Base-by-base conservation (phyloP, 768 basidiomycete species). In the Agrocybe chaxingu region DNA sequence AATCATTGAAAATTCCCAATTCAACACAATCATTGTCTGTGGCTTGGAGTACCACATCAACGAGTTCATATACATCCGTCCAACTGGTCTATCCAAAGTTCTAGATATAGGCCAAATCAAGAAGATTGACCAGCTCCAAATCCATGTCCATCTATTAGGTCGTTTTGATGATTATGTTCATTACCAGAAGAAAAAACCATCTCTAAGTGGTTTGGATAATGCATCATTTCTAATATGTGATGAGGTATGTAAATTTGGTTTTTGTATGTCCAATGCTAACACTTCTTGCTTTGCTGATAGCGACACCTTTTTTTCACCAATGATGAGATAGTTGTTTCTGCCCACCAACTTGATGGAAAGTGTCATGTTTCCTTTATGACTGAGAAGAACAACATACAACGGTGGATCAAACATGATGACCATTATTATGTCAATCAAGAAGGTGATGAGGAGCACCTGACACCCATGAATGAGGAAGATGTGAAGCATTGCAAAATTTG, bases 1-100 rank as follows among this genome's bases (percentile, higher is more conserved):
- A 8, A 51, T 57, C 11, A 57, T 72, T 31, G 58, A 64, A 10
- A 55, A 59, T 8, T 60, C 66, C 34, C 61, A 63, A 0, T 65
- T 65, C 38, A 76, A 74, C 4, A 67, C 76, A 24, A 58, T 72
- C 2, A 42, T 49, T 13, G 67, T 74, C 10, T 60, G 70, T 37
- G 78, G 78, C 3, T 61, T 70, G 8, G 54, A 60, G 0, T 89
- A 82, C 59, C 88, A 89, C 57, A 47, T 68, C 7, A 44, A 74
- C 40, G 88, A 89, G 53, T 87, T 80, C 52, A 73, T 87, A 8
- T 89, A 86, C 58, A 46, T 86, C 35, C 72, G 70, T 36, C 66
- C 67, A 11, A 52, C 64, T 10, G 55, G 56, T 8, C 49, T 60
- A 19, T 45, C 40, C 8, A 60, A 7, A 10, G 58, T 77, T 0